phyloP scores from a whole-genome alignment of 192 early-diverging fungal species.

The Podila clonocystis region DNA sequence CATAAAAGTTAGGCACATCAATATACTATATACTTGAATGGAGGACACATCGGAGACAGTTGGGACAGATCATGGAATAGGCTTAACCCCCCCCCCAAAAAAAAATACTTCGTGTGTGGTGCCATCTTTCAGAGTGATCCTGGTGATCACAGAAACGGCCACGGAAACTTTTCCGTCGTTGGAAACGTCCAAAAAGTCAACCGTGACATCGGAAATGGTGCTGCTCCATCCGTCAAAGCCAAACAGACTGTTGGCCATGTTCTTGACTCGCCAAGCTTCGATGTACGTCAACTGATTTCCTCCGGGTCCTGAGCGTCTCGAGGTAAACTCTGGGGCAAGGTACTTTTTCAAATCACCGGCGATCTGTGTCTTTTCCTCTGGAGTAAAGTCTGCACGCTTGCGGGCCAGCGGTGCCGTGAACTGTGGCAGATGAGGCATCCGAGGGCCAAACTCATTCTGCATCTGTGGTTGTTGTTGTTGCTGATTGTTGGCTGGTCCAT shows the following conservation, averaged over 20 bases:
- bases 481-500: too few relatives aligned
- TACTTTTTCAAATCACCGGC: slow-evolving; percentile 57
- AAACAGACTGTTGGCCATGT: slow-evolving; percentile 93
- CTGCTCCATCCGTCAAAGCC: slow-evolving; percentile 95
- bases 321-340: slow-evolving; percentile 76
- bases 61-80: background rate
- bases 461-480: too few relatives aligned
- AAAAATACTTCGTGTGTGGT: slow-evolving; percentile 79
- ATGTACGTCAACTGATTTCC: slow-evolving; percentile 76
- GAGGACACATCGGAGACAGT: background rate
- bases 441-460: background rate
- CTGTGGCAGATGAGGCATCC: background rate
- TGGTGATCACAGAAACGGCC: slow-evolving; percentile 79
- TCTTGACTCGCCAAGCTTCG: slow-evolving; percentile 85
- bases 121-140: slow-evolving; percentile 90
- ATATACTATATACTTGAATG: background rate
- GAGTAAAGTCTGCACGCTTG: slow-evolving; percentile 14
- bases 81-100: background rate
- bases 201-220: slow-evolving; percentile 71
- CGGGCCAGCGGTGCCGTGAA: background rate
- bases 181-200: slow-evolving; percentile 78
- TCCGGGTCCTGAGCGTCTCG: slow-evolving; percentile 75
- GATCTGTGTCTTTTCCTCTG: slow-evolving; percentile 29
- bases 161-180: slow-evolving; percentile 61
- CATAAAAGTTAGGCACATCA: background rate